Percentiles rank a stretch among this genome's conserved stretches.
Evolutionary conservation across 257 asterid genomes (phyloP).

Genomic region (Buddleja alternifolia): DNA sequence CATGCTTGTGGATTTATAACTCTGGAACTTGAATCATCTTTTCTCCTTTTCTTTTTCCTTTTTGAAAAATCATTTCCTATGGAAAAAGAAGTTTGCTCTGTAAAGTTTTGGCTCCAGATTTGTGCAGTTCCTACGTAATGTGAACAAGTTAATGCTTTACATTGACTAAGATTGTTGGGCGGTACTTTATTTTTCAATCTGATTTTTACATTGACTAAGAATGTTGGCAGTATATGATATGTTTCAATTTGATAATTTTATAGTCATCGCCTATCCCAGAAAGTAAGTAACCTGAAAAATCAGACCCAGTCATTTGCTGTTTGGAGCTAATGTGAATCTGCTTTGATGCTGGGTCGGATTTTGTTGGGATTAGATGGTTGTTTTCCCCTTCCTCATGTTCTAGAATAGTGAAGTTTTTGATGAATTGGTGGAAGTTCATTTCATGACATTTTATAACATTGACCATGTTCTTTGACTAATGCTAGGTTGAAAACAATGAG

Average conservation of each 20-base stretch:
- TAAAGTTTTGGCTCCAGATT: slow-evolving; percentile 5
- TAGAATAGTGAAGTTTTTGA: slow-evolving; percentile 21
- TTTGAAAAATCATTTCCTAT: not conserved
- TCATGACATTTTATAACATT: slow-evolving; percentile 16
- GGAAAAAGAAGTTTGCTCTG: slow-evolving; percentile 13
- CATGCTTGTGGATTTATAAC: slow-evolving; percentile 25
- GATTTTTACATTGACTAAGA: slow-evolving; percentile 15
- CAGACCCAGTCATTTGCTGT: not conserved
- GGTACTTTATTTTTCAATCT: too few species aligned
- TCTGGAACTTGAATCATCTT: slow-evolving; percentile 7
- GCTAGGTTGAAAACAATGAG: slow-evolving; percentile 77
- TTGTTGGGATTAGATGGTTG: not conserved
- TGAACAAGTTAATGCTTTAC: slow-evolving; percentile 26
- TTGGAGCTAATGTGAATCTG: slow-evolving; percentile 7
- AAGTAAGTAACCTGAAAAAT: not conserved
- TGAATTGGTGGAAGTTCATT: slow-evolving; percentile 10
- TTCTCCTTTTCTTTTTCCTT: not conserved
- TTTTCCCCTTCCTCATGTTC: slow-evolving; percentile 17
- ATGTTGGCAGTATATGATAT: not conserved
- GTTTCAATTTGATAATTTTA: not conserved
- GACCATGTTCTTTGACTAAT: slow-evolving; percentile 36
- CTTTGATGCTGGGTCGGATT: not conserved
- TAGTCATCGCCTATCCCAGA: not conserved
- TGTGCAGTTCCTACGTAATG: not conserved
- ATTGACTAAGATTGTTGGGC: not conserved